phyloP scores from a whole-genome alignment of 1,284 basidiomycete species.

The Neolentinus lepideus region DNA sequence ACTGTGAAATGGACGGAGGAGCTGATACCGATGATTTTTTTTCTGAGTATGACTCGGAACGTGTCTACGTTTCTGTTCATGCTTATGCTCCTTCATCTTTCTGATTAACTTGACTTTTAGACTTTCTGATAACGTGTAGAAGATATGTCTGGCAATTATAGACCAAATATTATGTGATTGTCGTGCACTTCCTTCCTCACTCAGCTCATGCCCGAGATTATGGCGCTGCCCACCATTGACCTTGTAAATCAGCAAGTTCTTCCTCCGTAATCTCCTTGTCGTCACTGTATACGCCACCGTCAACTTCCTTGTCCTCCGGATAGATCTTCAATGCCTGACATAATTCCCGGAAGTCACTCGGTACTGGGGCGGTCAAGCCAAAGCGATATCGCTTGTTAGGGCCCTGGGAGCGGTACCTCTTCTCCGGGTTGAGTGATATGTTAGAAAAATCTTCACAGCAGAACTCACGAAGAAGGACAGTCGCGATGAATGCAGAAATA shows the following conservation, averaged over 20 bases:
- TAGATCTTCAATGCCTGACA: neutral
- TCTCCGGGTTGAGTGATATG: neutral
- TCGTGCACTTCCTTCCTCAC: too few relatives aligned
- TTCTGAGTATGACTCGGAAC: neutral
- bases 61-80: neutral
- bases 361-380: neutral
- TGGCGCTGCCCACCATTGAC: neutral
- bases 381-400: neutral
- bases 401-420: neutral
- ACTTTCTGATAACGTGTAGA: too few relatives aligned
- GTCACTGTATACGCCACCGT: neutral
- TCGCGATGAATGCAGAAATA: constrained; percentile 56
- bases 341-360: neutral
- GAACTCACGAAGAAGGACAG: constrained; percentile 44
- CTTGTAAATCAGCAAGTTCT: neutral
- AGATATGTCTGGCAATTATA: too few relatives aligned
- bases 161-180: too few relatives aligned
- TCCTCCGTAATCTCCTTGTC: neutral
- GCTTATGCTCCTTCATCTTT: neutral
- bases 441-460: neutral
- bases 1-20: neutral
- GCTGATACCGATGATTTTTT: neutral
- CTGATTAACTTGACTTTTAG: too few relatives aligned
- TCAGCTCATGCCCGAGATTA: neutral
- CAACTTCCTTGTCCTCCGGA: neutral